These are phyloP conservation scores for Hortaea sp. DNA, from an alignment of 2,329 filamentous ascomycete genomes.

Conservation along the genomic window DNA sequence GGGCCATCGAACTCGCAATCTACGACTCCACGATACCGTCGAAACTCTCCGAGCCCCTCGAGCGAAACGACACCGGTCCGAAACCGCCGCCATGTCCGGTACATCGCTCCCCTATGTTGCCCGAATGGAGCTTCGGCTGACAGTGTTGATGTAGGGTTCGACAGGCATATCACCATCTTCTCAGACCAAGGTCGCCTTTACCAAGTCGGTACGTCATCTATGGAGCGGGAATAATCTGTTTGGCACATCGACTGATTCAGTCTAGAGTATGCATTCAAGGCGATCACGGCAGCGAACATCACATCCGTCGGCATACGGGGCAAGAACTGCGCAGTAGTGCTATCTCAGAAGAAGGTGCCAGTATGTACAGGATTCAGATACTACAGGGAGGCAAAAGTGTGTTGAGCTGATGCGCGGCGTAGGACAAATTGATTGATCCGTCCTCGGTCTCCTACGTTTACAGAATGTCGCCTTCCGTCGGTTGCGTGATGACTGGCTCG, in stretches of 20 bases:
- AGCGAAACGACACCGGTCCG: neutral
- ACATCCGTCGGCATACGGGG: conserved; percentile 92
- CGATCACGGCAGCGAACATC: conserved; percentile 97
- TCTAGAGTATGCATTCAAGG: conserved; percentile 99
- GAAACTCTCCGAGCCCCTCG: neutral
- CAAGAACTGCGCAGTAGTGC: conserved; percentile 92
- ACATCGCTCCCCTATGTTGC: conserved; percentile 7
- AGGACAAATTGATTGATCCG: conserved; percentile 99
- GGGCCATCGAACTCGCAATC: neutral
- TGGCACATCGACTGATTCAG: conserved; percentile 11
- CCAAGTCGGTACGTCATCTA: conserved; percentile 78
- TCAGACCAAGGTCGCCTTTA: conserved; percentile 96
- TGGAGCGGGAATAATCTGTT: too few species aligned
- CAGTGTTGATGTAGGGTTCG: conserved; percentile 57
- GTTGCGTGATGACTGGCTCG: conserved; percentile 96
- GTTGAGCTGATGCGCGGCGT: conserved; percentile 12
- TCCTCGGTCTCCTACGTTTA: conserved; percentile 96
- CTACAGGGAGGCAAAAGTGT: neutral
- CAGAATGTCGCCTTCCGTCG: conserved; percentile 88
- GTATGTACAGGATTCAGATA: conserved; percentile 46
- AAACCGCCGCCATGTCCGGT: conserved; percentile 21
- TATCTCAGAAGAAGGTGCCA: conserved; percentile 99
- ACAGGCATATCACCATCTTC: conserved; percentile 99
- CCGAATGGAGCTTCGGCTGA: conserved; percentile 10
- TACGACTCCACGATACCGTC: neutral